Percentiles rank a stretch among this genome's conserved stretches.
phyloP scores from a whole-genome alignment of 306 rosid genomes.

The Castanea crenata region DNA sequence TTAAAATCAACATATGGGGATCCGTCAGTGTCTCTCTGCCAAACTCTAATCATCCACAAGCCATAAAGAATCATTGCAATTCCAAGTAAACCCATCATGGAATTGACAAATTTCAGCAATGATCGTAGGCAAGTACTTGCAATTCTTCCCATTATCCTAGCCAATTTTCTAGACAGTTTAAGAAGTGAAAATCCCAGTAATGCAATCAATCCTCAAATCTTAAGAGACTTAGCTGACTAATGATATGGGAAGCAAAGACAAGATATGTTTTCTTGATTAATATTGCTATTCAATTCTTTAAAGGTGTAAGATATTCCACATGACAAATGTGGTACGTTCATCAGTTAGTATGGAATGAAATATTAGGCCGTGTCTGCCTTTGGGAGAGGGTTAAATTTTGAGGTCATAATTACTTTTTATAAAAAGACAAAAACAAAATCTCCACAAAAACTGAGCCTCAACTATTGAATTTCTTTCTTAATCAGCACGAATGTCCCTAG shows the following conservation, averaged over 20 bases:
- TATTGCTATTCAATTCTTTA: not conserved
- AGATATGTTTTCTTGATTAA: not conserved
- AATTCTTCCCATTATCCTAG: constrained; percentile 13
- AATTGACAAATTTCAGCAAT: constrained; percentile 34
- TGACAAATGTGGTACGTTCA: not conserved
- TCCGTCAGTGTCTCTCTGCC: constrained; percentile 30
- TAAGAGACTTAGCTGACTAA: not conserved
- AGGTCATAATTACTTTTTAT: not conserved
- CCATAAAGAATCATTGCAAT: constrained; percentile 41
- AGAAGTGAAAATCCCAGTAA: not conserved
- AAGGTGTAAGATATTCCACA: not conserved
- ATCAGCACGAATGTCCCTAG: not conserved
- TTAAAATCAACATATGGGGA: not conserved
- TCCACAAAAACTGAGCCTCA: too few relatives aligned
- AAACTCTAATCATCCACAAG: constrained; percentile 34
- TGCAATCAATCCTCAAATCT: not conserved
- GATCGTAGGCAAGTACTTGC: constrained; percentile 22
- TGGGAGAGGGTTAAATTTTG: not conserved
- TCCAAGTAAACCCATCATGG: constrained; percentile 38
- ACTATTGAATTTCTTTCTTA: not conserved
- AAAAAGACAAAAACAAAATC: not conserved
- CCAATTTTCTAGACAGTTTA: not conserved
- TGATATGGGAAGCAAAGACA: not conserved
- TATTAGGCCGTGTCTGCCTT: not conserved
- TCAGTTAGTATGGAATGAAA: too few relatives aligned